These are phyloP conservation scores for Mycena haematopus DNA, from an alignment of 768 basidiomycete species.

Conservation along the genomic window DNA sequence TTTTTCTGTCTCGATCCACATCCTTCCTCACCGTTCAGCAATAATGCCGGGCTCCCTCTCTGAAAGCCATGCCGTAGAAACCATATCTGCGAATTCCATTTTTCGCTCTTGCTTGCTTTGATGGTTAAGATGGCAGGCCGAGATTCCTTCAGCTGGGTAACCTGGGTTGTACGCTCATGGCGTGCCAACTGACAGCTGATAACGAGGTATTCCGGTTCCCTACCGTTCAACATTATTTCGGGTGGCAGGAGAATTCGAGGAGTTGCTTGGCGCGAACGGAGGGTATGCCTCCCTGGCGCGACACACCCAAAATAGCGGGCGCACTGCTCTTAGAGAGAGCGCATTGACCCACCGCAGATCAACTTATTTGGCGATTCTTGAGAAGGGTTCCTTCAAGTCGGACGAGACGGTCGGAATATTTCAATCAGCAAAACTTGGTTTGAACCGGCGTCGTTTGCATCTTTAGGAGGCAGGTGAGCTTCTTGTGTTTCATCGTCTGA, in stretches of 20 bases:
- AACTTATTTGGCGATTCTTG: not conserved
- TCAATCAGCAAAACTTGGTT: not conserved
- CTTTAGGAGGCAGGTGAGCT: conserved; percentile 9
- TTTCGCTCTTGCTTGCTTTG: not conserved
- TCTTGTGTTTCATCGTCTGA: not conserved
- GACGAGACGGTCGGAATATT: not conserved
- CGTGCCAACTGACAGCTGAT: not conserved
- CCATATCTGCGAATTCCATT: not conserved
- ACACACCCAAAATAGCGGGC: not conserved
- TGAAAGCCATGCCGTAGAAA: not conserved
- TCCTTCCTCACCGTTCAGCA: not conserved
- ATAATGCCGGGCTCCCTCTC: not conserved
- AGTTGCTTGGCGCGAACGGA: not conserved
- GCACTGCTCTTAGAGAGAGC: not conserved
- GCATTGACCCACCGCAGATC: not conserved
- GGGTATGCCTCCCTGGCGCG: not conserved
- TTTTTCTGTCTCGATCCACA: conserved; percentile 2
- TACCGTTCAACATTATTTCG: not conserved
- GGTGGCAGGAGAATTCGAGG: conserved; percentile 2
- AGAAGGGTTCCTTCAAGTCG: not conserved
- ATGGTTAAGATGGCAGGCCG: not conserved
- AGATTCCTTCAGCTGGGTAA: not conserved
- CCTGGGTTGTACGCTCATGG: too few relatives aligned
- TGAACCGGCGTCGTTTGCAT: not conserved
- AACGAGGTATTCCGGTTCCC: not conserved